These are phyloP conservation scores for Patellaria atrata DNA, from an alignment of 495 filamentous ascomycete genomes.

Conservation along the genomic window DNA sequence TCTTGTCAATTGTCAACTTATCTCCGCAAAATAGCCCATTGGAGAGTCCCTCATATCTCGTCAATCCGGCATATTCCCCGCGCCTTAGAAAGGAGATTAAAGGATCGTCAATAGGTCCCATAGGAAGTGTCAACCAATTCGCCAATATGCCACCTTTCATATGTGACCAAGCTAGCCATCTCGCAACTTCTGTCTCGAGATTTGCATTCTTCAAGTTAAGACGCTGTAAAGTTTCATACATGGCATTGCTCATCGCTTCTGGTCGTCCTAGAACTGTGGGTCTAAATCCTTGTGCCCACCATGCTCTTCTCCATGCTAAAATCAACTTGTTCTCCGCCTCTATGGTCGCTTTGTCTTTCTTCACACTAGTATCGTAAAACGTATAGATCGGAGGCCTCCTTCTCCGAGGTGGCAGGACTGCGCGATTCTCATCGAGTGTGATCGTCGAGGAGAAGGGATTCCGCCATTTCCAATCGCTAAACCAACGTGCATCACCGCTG, in stretches of 20 bases:
- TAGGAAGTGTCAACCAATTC: slow-evolving; percentile 69
- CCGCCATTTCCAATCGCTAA: slow-evolving; percentile 75
- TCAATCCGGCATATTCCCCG: slow-evolving; percentile 57
- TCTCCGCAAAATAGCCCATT: slow-evolving; percentile 62
- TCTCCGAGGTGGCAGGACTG: slow-evolving; percentile 69
- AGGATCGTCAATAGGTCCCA: slow-evolving; percentile 63
- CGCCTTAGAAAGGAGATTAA: slow-evolving; percentile 56
- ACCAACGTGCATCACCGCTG: slow-evolving; percentile 62
- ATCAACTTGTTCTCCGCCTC: slow-evolving; percentile 66
- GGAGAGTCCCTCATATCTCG: slow-evolving; percentile 57
- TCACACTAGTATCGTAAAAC: slow-evolving; percentile 62
- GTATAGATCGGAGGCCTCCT: slow-evolving; percentile 75
- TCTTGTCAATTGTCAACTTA: slow-evolving; percentile 47
- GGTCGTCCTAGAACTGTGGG: slow-evolving; percentile 66
- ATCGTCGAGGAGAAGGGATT: slow-evolving; percentile 77
- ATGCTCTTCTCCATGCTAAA: slow-evolving; percentile 78
- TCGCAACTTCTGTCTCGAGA: slow-evolving; percentile 50
- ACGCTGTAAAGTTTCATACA: slow-evolving; percentile 55
- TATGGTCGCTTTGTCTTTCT: slow-evolving; percentile 44
- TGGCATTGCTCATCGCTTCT: slow-evolving; percentile 74
- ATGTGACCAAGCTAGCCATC: slow-evolving; percentile 86
- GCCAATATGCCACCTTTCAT: slow-evolving; percentile 80
- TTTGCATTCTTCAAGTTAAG: slow-evolving; percentile 35
- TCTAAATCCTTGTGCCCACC: slow-evolving; percentile 85
- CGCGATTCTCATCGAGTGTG: slow-evolving; percentile 71